phyloP scores from a whole-genome alignment of 2,329 filamentous ascomycete species.

The Diplodia scrobiculata region DNA sequence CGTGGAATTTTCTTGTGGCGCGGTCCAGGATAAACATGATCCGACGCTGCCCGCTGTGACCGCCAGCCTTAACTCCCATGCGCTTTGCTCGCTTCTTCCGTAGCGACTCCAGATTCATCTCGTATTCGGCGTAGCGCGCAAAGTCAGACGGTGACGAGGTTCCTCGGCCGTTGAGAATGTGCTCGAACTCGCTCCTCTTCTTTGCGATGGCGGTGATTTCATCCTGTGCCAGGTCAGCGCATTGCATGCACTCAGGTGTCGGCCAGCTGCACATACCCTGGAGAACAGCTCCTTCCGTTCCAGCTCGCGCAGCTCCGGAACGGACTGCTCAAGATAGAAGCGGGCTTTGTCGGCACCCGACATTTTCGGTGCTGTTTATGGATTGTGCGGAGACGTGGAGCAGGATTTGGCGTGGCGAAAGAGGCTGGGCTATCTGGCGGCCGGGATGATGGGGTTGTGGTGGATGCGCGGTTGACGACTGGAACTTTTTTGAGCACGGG shows the following conservation, averaged over 20 bases:
- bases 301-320: constrained; percentile 89
- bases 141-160: constrained; percentile 72
- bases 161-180: constrained; percentile 81
- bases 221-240: constrained; percentile 57
- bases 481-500: constrained; percentile 9
- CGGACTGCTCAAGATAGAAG: constrained; percentile 88
- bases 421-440: not conserved
- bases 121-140: constrained; percentile 75
- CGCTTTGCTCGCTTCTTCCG: constrained; percentile 81
- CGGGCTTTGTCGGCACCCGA: constrained; percentile 79
- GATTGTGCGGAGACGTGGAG: constrained; percentile 32
- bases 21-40: constrained; percentile 90
- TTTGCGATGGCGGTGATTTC: constrained; percentile 87
- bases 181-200: constrained; percentile 91
- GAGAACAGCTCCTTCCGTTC: constrained; percentile 90
- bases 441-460: not conserved
- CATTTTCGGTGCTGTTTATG: constrained; percentile 30
- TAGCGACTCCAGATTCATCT: constrained; percentile 69
- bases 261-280: constrained; percentile 56
- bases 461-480: not conserved
- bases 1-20: constrained; percentile 79
- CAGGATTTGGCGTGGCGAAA: not conserved
- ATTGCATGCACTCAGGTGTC: constrained; percentile 27
- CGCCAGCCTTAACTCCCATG: constrained; percentile 71
- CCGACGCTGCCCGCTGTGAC: constrained; percentile 74